Conservation (phyloP, 768 basidiomycete species). For the Auricularia sp. region DNA sequence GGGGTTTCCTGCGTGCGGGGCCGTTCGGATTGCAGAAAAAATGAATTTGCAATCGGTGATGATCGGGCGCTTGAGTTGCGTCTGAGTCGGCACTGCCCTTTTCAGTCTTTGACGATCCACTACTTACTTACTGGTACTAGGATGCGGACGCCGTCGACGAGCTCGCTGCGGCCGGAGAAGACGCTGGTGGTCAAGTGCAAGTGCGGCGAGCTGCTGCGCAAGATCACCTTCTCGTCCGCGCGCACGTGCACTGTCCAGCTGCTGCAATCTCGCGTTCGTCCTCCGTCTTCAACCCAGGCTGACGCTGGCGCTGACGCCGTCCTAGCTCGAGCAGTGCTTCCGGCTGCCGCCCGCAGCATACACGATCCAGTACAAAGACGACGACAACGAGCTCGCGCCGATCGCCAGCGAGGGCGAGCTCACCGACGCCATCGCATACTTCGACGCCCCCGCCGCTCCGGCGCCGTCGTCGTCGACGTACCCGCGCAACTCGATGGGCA, state of each 20-base stretch:
- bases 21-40: no score
- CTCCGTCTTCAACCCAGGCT: background rate
- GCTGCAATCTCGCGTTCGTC: conserved; percentile 21
- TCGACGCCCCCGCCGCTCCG: conserved; percentile 17
- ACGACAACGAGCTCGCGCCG: conserved; percentile 68
- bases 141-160: background rate
- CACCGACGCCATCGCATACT: conserved; percentile 81
- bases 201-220: conserved; percentile 61
- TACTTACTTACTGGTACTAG: no score
- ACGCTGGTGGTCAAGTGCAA: conserved; percentile 77
- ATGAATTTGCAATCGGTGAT: no score
- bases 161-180: conserved; percentile 47
- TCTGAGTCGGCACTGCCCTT: no score
- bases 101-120: no score
- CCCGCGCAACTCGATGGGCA: background rate
- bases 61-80: no score
- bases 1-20: no score
- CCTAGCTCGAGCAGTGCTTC: conserved; percentile 77
- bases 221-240: conserved; percentile 71
- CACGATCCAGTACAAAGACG: conserved; percentile 73
- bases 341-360: conserved; percentile 60
- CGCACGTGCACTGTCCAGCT: conserved; percentile 68
- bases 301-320: background rate
- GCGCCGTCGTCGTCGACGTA: no score
- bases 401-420: conserved; percentile 69